Base-by-base conservation (phyloP, 129 eudicot species). In the sunflower (Helianthus annuus) region DNA sequence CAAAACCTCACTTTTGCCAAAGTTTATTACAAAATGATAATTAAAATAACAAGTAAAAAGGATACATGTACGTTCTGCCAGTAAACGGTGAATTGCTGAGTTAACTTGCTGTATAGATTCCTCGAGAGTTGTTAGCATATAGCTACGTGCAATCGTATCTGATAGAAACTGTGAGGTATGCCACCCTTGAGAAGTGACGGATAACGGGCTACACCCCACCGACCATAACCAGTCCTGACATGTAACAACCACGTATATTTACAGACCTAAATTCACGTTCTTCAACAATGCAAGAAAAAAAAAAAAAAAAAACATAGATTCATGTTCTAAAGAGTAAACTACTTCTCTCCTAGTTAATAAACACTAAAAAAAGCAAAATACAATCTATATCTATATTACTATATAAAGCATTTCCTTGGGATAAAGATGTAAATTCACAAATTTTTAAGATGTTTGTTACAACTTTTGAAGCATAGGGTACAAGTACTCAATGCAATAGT, bases 191-290 rank as follows among this genome's bases (percentile, higher is more conserved):
- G 97, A 90, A 58, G 98, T 90, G 64, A 88, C 83, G 1, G 97
- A 90, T 29, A 85, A 75, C n/a, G 98, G 98, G 60, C 73, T 90
- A 79, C 96, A 90, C 70, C 98, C 98, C 24, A 88, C 93, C 17
- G 98, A 94, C 98, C 98, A 94, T 70, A 76, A 74, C 98, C 98
- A 94, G 72, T 94, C 98, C 98, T 93, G 87, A 76, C 51, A 73
- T 73, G 64, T 32, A 67, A 49, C 19, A 81, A 40, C 40, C 13
- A 72, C 53, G 76, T 61, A 42, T 44, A 64, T 13, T 32, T 32
- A 32, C 2, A 32, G 52, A 42, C 32, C 40, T 2, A 42, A 24
- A n/a, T 56, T 66, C 44, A 19, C 19, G 16, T 54, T 56, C 64
- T 56, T 11, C 19, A 46, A 40, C 12, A 10, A 42, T 17, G 4